Evolutionary conservation across 768 basidiomycete species (phyloP).

Genomic region (Favolaschia claudopus): DNA sequence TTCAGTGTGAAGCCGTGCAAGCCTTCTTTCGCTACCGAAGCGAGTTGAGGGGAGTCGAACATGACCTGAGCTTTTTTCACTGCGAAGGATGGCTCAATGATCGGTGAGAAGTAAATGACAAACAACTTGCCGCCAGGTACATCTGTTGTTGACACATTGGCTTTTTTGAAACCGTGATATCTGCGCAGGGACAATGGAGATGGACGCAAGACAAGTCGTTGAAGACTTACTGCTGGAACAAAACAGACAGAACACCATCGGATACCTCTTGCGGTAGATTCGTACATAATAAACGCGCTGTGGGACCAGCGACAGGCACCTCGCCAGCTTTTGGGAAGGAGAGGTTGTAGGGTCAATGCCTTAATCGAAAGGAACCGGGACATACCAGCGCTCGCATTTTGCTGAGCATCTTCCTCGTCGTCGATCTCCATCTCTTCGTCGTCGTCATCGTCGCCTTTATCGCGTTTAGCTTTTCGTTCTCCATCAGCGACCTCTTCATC

Average conservation of each 20-base stretch:
- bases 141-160: conserved; percentile 73
- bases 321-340: conserved; percentile 43
- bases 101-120: not conserved
- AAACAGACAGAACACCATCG: conserved; percentile 81
- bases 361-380: conserved; percentile 36
- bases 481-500: conserved; percentile 65
- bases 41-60: conserved; percentile 80
- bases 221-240: conserved; percentile 88
- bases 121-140: conserved; percentile 51
- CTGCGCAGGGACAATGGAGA: conserved; percentile 46
- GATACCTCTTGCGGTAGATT: conserved; percentile 93
- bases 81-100: conserved; percentile 31
- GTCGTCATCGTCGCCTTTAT: conserved; percentile 73
- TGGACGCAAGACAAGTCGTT: conserved; percentile 3
- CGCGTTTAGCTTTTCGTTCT: conserved; percentile 69
- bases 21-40: conserved; percentile 80
- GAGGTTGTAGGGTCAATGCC: conserved; percentile 39
- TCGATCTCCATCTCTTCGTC: conserved; percentile 96
- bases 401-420: conserved; percentile 69
- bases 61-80: conserved; percentile 84
- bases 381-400: conserved; percentile 55
- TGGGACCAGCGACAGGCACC: conserved; percentile 62
- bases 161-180: conserved; percentile 82
- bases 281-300: conserved; percentile 74
- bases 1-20: conserved; percentile 88